Evolutionary conservation across 257 asterid genomes (phyloP).

Genomic region (Gentiana macrophylla): DNA sequence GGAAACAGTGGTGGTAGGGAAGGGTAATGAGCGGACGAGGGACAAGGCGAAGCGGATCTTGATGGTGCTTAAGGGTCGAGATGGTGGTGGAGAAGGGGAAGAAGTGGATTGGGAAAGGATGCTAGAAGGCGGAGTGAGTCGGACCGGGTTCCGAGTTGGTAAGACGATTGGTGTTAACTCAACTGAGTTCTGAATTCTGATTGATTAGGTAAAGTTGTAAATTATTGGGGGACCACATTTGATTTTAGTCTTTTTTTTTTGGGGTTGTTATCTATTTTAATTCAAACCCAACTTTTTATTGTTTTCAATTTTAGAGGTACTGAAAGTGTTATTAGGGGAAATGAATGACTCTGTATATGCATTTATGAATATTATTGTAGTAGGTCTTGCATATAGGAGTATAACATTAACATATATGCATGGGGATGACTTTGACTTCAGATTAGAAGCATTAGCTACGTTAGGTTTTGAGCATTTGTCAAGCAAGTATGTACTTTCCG

Average conservation of each 20-base stretch:
- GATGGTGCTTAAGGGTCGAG: conserved; percentile 33
- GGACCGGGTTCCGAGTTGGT: conserved; percentile 37
- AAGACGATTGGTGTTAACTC: conserved; percentile 21
- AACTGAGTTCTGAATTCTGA: conserved; percentile 36
- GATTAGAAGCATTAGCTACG: no score
- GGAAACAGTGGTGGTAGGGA: conserved; percentile 32
- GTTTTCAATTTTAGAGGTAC: no score
- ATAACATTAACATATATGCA: no score
- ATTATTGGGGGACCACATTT: conserved; percentile 12
- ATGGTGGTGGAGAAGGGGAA: conserved; percentile 36
- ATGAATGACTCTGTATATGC: no score
- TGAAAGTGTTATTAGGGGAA: no score
- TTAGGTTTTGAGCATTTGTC: no score
- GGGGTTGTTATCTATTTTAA: not conserved
- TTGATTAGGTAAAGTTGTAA: conserved; percentile 4
- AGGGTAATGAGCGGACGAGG: conserved; percentile 53
- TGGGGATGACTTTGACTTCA: no score
- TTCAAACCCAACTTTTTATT: not conserved
- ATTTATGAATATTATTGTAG: no score
- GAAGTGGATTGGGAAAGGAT: conserved; percentile 81
- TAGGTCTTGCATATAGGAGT: no score
- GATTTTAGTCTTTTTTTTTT: conserved; percentile 1
- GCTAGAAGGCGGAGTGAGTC: conserved; percentile 53
- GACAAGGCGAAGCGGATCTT: conserved; percentile 62
- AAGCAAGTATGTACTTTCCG: no score